These are phyloP conservation scores for Lignosus rhinocerotis DNA, from an alignment of 1,284 basidiomycete species.

Conservation along the genomic window DNA sequence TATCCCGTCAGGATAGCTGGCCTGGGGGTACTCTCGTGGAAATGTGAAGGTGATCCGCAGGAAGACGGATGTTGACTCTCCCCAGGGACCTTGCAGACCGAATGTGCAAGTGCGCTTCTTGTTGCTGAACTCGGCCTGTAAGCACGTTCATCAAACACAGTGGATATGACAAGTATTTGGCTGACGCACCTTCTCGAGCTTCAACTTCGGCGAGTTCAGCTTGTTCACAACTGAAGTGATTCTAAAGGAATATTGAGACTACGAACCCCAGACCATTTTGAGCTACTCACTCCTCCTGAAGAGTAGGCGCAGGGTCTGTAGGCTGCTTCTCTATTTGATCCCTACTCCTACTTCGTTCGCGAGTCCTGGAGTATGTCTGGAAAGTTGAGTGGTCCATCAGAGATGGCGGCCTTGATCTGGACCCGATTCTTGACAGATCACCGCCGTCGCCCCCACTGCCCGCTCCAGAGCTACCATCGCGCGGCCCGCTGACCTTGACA, in stretches of 20 bases:
- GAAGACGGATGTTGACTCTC: conserved; percentile 76
- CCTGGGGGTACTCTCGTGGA: conserved; percentile 79
- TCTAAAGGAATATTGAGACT: conserved; percentile 38
- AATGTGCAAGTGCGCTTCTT: conserved; percentile 85
- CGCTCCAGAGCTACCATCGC: conserved; percentile 53
- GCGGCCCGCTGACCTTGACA: conserved; percentile 56
- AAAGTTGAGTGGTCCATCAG: conserved; percentile 19
- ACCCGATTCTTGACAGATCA: conserved; percentile 34
- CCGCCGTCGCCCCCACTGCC: conserved; percentile 51
- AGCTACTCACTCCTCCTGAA: conserved; percentile 78
- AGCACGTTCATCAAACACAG: not conserved
- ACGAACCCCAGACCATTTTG: not conserved
- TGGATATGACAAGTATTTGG: not conserved
- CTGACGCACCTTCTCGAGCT: conserved; percentile 76
- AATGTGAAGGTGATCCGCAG: conserved; percentile 91
- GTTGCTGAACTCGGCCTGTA: conserved; percentile 68
- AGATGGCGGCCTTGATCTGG: conserved; percentile 28
- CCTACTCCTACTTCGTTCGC: conserved; percentile 45
- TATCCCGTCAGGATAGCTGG: conserved; percentile 57
- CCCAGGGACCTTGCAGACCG: conserved; percentile 90
- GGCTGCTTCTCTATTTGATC: conserved; percentile 43
- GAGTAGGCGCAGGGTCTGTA: conserved; percentile 49
- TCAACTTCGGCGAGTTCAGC: conserved; percentile 72
- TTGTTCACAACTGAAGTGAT: conserved; percentile 78
- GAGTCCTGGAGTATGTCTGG: conserved; percentile 10